Percentiles rank a stretch among this genome's conserved stretches.
Conservation (phyloP, 2,329 filamentous ascomycete genomes). For the Fonsecaea erecta region DNA sequence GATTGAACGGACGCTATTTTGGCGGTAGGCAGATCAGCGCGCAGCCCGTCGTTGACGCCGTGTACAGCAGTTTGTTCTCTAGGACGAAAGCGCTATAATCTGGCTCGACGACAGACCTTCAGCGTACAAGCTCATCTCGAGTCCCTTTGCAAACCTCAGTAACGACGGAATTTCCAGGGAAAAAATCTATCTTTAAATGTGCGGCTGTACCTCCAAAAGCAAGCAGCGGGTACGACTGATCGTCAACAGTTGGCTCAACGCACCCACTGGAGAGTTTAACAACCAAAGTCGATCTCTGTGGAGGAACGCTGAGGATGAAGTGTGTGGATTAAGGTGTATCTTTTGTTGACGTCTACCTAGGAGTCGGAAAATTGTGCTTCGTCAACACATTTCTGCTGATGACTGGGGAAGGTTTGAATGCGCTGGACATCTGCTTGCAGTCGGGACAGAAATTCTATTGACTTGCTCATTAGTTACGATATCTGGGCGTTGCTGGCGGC, state of each 20-base stretch:
- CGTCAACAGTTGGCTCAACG: background rate
- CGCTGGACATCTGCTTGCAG: background rate
- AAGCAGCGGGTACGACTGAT: background rate
- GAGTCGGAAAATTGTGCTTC: background rate
- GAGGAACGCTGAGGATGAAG: background rate
- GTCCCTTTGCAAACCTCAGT: background rate
- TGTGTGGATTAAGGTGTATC: background rate
- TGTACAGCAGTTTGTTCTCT: constrained; percentile 96
- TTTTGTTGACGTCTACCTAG: background rate
- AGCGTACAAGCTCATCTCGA: background rate
- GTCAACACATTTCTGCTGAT: background rate
- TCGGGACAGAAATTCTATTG: background rate
- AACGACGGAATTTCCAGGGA: background rate
- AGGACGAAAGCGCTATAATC: constrained; percentile 60
- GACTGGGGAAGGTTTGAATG: background rate
- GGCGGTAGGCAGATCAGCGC: constrained; percentile 91
- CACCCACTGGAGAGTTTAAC: background rate
- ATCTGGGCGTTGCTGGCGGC: background rate
- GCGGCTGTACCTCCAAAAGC: background rate
- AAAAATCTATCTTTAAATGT: background rate
- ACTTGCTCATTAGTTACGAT: background rate
- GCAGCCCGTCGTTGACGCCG: constrained; percentile 93
- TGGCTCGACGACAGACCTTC: background rate
- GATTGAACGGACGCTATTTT: constrained; percentile 95
- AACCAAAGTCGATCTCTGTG: background rate